Conservation (phyloP, 202 grass and related monocot genomes). For the Setaria viridis region DNA sequence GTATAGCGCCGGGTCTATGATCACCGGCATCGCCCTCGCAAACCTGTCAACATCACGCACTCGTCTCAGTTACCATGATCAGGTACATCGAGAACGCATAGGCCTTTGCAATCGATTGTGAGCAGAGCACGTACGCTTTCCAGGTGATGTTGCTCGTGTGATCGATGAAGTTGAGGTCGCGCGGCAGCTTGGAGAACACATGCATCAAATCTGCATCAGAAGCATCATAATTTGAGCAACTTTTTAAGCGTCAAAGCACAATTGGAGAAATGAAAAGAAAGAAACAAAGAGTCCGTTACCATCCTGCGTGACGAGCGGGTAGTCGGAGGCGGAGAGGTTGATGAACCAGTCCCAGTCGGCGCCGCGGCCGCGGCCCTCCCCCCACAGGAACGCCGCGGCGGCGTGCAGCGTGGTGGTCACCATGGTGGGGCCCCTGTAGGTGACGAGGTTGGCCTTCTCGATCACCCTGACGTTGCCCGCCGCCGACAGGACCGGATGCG, state of each 20-base stretch:
- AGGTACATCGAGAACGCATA: background rate
- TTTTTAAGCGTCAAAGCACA: background rate
- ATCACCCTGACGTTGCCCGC: constrained; percentile 69
- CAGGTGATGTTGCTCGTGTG: constrained; percentile 76
- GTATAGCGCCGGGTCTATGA: constrained; percentile 89
- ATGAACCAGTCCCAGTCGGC: constrained; percentile 92
- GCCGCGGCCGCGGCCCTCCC: constrained; percentile 24
- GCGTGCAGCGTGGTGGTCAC: constrained; percentile 91
- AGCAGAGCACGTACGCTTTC: constrained; percentile 64
- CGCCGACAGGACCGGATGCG: constrained; percentile 54
- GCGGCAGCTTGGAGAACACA: constrained; percentile 68
- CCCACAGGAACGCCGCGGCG: constrained; percentile 65
- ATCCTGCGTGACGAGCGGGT: constrained; percentile 92
- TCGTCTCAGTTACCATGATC: background rate
- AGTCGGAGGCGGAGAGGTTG: constrained; percentile 87
- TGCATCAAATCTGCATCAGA: constrained; percentile 73
- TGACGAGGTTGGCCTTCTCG: constrained; percentile 84
- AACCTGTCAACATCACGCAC: constrained; percentile 38
- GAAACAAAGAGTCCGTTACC: constrained; percentile 44
- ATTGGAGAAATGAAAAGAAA: background rate
- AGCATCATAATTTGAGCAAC: background rate
- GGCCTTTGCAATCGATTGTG: background rate
- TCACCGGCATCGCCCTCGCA: constrained; percentile 82
- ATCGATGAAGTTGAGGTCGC: constrained; percentile 90
- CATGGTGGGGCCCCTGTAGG: constrained; percentile 92